Conservation (phyloP, 2,329 filamentous ascomycete species). For the Stemphylium lycopersici region DNA sequence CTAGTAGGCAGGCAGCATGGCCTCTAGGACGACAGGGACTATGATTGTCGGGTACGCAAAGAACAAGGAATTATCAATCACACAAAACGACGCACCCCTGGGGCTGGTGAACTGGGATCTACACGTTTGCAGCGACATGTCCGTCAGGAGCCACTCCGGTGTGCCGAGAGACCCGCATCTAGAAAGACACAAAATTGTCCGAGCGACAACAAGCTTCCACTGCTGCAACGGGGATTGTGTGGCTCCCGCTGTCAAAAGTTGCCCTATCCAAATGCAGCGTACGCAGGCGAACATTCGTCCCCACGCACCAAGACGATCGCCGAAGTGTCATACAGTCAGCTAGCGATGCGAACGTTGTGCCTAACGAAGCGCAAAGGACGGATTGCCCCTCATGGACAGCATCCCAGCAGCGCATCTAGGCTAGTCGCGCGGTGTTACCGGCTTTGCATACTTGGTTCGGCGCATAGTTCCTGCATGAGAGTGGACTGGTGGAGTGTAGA, state of each 20-base stretch:
- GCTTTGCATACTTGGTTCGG: conserved; percentile 28
- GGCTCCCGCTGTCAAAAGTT: conserved; percentile 12
- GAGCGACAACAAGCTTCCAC: conserved; percentile 6
- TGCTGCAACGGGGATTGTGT: not conserved
- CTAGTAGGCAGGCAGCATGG: not conserved
- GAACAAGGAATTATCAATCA: not conserved
- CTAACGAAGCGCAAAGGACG: conserved; percentile 2
- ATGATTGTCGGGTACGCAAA: not conserved
- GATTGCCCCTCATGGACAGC: not conserved
- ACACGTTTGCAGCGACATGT: not conserved
- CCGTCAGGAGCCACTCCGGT: not conserved
- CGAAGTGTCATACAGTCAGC: conserved; percentile 5
- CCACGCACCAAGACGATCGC: not conserved
- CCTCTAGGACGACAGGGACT: not conserved
- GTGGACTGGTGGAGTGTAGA: conserved; percentile 8
- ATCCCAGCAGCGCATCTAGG: conserved; percentile 7
- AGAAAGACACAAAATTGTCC: not conserved
- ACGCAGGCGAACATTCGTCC: conserved; percentile 1
- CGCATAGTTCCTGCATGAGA: conserved; percentile 36
- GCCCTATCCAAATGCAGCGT: conserved; percentile 6
- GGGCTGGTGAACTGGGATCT: not conserved
- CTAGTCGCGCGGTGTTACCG: conserved; percentile 16
- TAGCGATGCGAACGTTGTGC: not conserved
- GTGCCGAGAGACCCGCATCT: not conserved
- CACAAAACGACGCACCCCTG: not conserved